These are phyloP conservation scores for Solioccasus polychromus DNA, from an alignment of 768 basidiomycete species.

Conservation along the genomic window DNA sequence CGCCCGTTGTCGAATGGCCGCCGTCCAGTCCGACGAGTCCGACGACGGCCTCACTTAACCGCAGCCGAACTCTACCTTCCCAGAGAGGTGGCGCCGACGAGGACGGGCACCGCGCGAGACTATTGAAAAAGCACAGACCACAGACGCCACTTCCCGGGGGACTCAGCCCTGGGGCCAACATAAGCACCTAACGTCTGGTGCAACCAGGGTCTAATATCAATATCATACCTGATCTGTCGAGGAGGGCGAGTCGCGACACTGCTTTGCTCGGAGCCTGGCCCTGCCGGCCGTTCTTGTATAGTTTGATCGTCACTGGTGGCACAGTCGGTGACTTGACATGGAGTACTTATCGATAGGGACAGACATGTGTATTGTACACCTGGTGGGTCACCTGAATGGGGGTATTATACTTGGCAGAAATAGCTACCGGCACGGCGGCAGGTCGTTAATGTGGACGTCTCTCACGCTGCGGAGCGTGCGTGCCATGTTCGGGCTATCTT, in stretches of 20 bases:
- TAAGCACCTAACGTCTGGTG: slow-evolving; percentile 17
- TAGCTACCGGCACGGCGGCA: no score
- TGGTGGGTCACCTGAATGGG: no score
- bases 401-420: no score
- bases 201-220: not conserved
- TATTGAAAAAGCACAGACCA: slow-evolving; percentile 53
- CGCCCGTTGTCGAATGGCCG: slow-evolving; percentile 49
- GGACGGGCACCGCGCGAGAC: slow-evolving; percentile 36
- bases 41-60: slow-evolving; percentile 35
- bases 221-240: slow-evolving; percentile 14
- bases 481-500: no score
- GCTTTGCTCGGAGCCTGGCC: slow-evolving; percentile 8
- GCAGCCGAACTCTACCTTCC: slow-evolving; percentile 65
- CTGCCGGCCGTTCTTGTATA: slow-evolving; percentile 15
- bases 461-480: no score
- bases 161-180: slow-evolving; percentile 18
- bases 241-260: slow-evolving; percentile 10
- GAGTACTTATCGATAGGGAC: slow-evolving; percentile 2
- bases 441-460: no score
- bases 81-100: slow-evolving; percentile 29
- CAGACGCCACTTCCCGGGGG: slow-evolving; percentile 32
- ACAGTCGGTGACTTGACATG: no score
- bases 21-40: slow-evolving; percentile 28
- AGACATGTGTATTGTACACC: not conserved
- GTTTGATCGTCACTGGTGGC: not conserved